Evolutionary conservation across 1,139 yeast genomes (phyloP), one percentile per base, ranked within the genome.

Genomic region (Yamadazyma pseudoaaseri): DNA sequence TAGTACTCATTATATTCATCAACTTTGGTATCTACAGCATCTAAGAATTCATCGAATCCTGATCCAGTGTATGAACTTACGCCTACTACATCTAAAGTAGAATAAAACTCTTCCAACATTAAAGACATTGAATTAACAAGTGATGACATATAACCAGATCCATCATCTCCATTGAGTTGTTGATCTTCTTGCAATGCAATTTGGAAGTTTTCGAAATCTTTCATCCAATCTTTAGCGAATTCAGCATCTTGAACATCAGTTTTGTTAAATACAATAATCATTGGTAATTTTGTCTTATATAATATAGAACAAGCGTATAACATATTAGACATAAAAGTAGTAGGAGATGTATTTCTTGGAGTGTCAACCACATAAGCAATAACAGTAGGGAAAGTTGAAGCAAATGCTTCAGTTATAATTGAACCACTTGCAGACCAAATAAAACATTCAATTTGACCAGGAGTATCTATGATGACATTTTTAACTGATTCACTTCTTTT

Each of bases 311-410:
- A 92, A 0, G 99, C 98, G 52, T 94, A 94, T 29, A 94, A 73
- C 99, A 94, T 94, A 59, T 92, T 92, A 31, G 97, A 89, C 79
- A 94, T 94, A 58, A 92, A 94, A 1, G 99, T 94, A 0, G 97
- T 85, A 26, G 98, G 98, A 2, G 94, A 82, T 2, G 95, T 68
- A 40, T 90, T 85, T 56, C 98, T 74, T 30, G 98, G 98, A 0
- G 98, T 92, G 54, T 94, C 99, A 16, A 94, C 95, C 39, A 94
- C 81, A 56, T 94, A 94, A 0, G 97, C 97, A 44, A 94, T 77
- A 24, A 92, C 87, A 0, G 98, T 92, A 5, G 99, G 99, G 58
- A 87, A 87, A 2, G 95, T 79, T 2, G 96, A 86, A 1, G 98
- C 98, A 63, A 94, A 85, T 0, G 97, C 90, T 57, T 94, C 98